Conservation (phyloP, 352 stramenopile genomes). For the Globisporangium uncinulatum region DNA sequence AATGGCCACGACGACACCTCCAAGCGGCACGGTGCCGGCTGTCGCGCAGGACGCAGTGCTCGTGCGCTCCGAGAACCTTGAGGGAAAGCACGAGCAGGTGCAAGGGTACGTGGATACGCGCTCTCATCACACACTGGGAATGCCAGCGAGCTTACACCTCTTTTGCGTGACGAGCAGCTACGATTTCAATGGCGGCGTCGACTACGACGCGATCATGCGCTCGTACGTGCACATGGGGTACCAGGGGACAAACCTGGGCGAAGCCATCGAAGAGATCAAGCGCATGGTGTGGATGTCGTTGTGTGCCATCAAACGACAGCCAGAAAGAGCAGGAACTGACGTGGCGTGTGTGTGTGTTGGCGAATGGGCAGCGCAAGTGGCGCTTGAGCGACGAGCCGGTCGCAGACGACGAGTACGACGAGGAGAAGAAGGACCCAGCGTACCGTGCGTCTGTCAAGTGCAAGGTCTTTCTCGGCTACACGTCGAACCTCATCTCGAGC, state of each 20-base stretch:
- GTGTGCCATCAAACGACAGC: neutral
- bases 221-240: constrained; percentile 88
- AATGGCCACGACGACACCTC: neutral
- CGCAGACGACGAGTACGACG: constrained; percentile 90
- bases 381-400: constrained; percentile 93
- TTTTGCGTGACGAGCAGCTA: constrained; percentile 38
- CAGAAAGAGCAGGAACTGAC: neutral
- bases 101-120: constrained; percentile 18
- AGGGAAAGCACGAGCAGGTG: constrained; percentile 55
- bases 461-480: constrained; percentile 99
- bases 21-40: constrained; percentile 19
- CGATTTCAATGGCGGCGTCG: constrained; percentile 88
- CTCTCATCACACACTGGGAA: neutral
- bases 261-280: constrained; percentile 97
- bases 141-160: neutral
- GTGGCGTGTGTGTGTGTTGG: neutral
- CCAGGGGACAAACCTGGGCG: constrained; percentile 95
- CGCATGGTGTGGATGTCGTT: constrained; percentile 82
- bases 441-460: constrained; percentile 87
- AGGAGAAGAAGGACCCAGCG: constrained; percentile 70
- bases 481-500: constrained; percentile 99
- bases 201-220: constrained; percentile 84
- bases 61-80: constrained; percentile 70
- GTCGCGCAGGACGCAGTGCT: constrained; percentile 70
- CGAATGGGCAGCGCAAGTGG: constrained; percentile 84